Evolutionary conservation across 805 yeast species (phyloP), one percentile per base, ranked within the genome.

Genomic region (Teunomyces lycoperdinae): DNA sequence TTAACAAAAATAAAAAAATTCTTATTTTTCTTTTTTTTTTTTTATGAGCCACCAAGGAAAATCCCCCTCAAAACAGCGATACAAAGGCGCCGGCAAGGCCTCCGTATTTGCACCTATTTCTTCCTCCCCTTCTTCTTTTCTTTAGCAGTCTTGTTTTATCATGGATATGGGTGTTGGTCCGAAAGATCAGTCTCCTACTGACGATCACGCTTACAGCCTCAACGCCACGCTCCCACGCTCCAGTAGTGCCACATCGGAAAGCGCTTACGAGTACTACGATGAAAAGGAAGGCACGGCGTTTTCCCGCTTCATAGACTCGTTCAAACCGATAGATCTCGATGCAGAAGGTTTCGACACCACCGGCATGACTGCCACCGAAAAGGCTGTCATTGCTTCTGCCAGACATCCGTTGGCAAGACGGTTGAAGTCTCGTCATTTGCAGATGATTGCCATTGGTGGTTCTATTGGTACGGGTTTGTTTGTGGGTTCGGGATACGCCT

Each of bases 381-480:
- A 63, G 57, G 60, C 74, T 33, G 61, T 68, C 38, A 59, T 64
- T 48, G 74, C 74, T 30, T 62, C 74, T 5, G 66, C 76, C 39
- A 65, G 68, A 46, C 74, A 79, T 65, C 74, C 68, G 4, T 64
- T 71, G 56, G 71, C 71, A 46, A 57, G 74, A 49, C 63, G 71
- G 9, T 66, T 72, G 56, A 69, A 69, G 52, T 54, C 68, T 39
- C 66, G 74, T 60, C 90, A 85, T 54, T 79, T 84, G 51, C 77
- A 81, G 50, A 80, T 87, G 81, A 85, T 88, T 58, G 89, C 95
- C 34, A 74, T 89, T 47, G 94, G 94, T 49, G 90, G 94, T 46
- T 85, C 92, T 44, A 84, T 88, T 50, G 96, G 96, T 60, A 84
- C 94, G 5, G 89, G 88, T 57, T 68, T 83, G 48, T 76, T 77